Evolutionary conservation across 75 land plant genomes (phyloP).

Genomic region (Pinus tabuliformis): DNA sequence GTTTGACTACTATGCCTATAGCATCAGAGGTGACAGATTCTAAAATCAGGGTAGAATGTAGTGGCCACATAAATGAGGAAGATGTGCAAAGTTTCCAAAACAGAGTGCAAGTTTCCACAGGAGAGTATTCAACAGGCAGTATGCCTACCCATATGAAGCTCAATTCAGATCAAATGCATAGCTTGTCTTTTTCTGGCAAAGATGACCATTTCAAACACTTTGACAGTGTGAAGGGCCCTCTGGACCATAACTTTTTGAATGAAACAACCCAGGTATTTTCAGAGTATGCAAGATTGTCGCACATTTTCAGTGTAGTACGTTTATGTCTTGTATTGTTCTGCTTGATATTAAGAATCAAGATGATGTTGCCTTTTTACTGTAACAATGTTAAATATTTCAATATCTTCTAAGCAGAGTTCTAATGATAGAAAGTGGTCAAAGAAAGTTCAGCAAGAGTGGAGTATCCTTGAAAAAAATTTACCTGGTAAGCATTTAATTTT

Average conservation of each 20-base stretch:
- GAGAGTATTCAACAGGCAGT: background rate
- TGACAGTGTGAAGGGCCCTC: slow-evolving; percentile 65
- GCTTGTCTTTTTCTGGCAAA: background rate
- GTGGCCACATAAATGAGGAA: slow-evolving; percentile 8
- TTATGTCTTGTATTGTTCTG: slow-evolving; percentile 2
- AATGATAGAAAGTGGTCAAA: slow-evolving; percentile 75
- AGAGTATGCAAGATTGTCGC: background rate
- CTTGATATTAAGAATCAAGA: background rate
- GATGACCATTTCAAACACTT: slow-evolving; percentile 65
- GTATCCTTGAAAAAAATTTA: slow-evolving; percentile 83
- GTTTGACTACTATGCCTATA: background rate
- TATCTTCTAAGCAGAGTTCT: slow-evolving; percentile 29
- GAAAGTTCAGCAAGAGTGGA: slow-evolving; percentile 95
- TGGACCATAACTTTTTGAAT: slow-evolving; percentile 68
- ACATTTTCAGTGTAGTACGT: background rate
- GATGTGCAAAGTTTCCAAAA: background rate
- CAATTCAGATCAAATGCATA: slow-evolving; percentile 1
- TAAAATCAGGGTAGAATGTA: background rate
- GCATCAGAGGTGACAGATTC: slow-evolving; percentile 7
- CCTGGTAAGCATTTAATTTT: slow-evolving; percentile 59
- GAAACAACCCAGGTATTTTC: slow-evolving; percentile 43
- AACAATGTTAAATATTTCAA: background rate
- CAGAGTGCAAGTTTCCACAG: background rate
- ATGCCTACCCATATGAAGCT: background rate
- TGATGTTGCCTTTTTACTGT: background rate